Evolutionary conservation across 2,329 filamentous ascomycete species (phyloP), one percentile per base, ranked within the genome.

Genomic region (Calonectria honghensis): DNA sequence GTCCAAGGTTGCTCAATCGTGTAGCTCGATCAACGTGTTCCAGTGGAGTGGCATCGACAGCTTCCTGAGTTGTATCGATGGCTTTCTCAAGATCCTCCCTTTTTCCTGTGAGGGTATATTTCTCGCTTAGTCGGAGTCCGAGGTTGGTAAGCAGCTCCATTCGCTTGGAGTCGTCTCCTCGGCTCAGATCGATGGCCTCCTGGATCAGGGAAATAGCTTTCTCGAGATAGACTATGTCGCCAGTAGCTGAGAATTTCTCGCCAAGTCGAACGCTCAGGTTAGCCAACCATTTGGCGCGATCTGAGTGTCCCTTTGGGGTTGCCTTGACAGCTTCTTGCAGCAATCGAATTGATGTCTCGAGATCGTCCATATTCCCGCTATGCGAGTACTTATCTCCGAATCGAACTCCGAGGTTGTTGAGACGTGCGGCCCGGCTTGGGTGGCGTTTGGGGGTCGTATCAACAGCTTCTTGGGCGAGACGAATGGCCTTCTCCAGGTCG

Each of bases 401-500:
- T 45, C 35, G 27, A 31, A 39, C 24, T 16, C 52, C 51, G 18
- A 69, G 35, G 51, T 69, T 45, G 35, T 59, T 48, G 16, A 69
- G 52, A 7, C 20, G 37, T 27, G 9, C 37, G 16, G 52, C 37
- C 10, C 37, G 37, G 32, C 45, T 39, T 5, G 27, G 52, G 20
- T 59, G 51, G 29, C 27, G 27, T 24, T 20, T 48, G 6, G 64
- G 48, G 16, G 45, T 51, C 6, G 31, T n/a, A 24, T 50, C 64
- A 1, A 52, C 32, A n/a, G 51, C 45, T 32, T 67, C 64, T 41
- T 63, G 57, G 13, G 35, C 57, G 7, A 63, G 27, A 10, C 35
- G 24, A 52, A 67, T 67, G 31, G 64, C 39, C 18, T 35, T 67
- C 31, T 67, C 64, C 32, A 67, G 31, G 45, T 67, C 64, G 29